Base-by-base conservation (phyloP, 768 basidiomycete genomes). In the Boletellus emodensis region DNA sequence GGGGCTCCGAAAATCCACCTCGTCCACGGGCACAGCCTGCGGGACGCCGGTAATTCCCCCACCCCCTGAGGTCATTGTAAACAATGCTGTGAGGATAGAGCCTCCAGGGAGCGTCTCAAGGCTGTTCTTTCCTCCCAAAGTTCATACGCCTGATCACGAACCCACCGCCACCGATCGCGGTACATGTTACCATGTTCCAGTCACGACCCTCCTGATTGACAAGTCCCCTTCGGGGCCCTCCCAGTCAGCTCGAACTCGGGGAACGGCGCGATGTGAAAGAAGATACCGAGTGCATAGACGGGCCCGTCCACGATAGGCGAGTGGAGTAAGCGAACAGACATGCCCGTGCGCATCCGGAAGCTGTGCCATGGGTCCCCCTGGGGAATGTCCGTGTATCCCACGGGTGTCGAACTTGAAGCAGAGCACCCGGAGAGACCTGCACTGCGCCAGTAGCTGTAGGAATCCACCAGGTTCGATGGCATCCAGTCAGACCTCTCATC, bases 291-390 rank as follows among this genome's bases (percentile, higher is more conserved):
- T 1, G 52, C 56, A 7, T 54, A n/a, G 6, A 58, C 24, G 6
- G 57, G 47, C 8, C 20, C 44, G 24, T 44, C 22, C 2, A 46
- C 44, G 1, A 57, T 42, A 14, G 40, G 36, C 17, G 55, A 53
- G 4, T 49, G 7, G 5, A 49, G 50, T 8, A 58, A 15, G n/a
- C 28, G 30, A 1, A 58, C 4, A 12, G 7, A 45, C 5, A 46
- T 3, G 11, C 20, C 0, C 7, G 32, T n/a, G 1, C 39, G 45
- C 52, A 47, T 54, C 3, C 39, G 37, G 8, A 44, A 33, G 12
- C 48, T 57, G 13, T 28, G 46, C 57, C 57, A 59, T 6, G 50
- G 56, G n/a, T 57, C 44, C 0, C 47, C 56, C 7, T 32, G 52
- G 3, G 48, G 37, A 12, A 56, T 38, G 4, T 52, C 47, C 2